Conservation (phyloP, 2,329 filamentous ascomycete genomes). For the Colletotrichum falcatum region DNA sequence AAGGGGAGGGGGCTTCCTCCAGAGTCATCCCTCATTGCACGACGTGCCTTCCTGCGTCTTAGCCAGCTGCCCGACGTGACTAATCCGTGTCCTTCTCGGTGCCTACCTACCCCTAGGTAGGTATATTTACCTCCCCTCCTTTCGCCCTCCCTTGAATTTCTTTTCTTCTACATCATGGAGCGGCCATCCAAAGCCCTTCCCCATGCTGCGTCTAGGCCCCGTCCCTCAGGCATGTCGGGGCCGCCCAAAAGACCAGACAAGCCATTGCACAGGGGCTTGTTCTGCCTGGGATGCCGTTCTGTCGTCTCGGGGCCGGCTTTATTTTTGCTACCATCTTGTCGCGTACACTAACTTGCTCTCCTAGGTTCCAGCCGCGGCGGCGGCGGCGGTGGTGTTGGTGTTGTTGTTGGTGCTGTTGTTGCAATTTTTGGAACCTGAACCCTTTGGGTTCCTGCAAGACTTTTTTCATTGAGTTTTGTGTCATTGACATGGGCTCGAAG, state of each 20-base stretch:
- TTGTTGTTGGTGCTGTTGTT: background rate
- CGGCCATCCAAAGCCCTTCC: conserved; percentile 14
- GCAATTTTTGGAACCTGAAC: conserved; percentile 10
- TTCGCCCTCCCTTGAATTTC: background rate
- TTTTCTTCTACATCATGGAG: conserved; percentile 9
- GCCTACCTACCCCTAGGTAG: too few relatives aligned
- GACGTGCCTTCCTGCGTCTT: background rate
- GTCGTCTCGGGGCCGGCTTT: background rate
- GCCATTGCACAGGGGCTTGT: conserved; percentile 2
- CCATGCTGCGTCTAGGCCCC: conserved; percentile 16
- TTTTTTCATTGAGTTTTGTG: conserved; percentile 12
- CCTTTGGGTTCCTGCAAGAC: background rate
- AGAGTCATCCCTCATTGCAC: background rate
- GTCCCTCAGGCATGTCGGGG: conserved; percentile 22
- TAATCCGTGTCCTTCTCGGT: background rate
- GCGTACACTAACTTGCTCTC: conserved; percentile 12
- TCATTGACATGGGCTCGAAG: background rate
- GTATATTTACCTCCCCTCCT: background rate
- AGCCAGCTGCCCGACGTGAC: background rate
- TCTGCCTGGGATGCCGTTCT: background rate
- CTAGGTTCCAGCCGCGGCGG: background rate
- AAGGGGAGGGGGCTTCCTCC: background rate
- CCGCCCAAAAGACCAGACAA: background rate
- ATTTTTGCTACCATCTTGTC: background rate
- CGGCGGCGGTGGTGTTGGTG: background rate